Percentiles rank a stretch among this genome's conserved stretches.
These are phyloP conservation scores for Blumeriella jaapii DNA, from an alignment of 2,329 filamentous ascomycete species.

Conservation along the genomic window DNA sequence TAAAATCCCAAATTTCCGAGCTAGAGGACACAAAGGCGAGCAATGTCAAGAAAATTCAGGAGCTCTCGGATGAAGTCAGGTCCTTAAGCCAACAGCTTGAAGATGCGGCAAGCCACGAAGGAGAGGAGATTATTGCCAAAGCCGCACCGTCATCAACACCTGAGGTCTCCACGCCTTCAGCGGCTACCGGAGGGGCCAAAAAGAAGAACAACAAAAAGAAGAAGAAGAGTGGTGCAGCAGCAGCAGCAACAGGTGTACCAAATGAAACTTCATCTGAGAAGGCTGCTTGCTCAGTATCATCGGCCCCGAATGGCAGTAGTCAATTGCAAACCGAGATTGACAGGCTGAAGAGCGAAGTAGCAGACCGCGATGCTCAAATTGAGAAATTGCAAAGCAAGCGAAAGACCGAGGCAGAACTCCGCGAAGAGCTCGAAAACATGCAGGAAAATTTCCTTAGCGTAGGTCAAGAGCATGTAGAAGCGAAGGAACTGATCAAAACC, in stretches of 20 bases:
- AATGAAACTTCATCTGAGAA: slow-evolving; percentile 22
- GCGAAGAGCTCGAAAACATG: slow-evolving; percentile 77
- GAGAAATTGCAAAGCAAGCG: slow-evolving; percentile 58
- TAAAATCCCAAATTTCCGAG: slow-evolving; percentile 19
- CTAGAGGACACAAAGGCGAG: slow-evolving; percentile 13
- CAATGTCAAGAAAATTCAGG: slow-evolving; percentile 18
- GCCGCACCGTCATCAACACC: slow-evolving; percentile 11
- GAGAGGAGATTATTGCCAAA: slow-evolving; percentile 8
- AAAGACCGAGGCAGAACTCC: slow-evolving; percentile 64
- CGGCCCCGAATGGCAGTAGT: slow-evolving; percentile 10
- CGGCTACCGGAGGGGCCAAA: slow-evolving; percentile 39
- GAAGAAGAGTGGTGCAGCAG: slow-evolving; percentile 40
- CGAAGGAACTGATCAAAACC: slow-evolving; percentile 64
- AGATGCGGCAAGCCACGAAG: slow-evolving; percentile 10
- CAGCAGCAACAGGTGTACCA: slow-evolving; percentile 21
- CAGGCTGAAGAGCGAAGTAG: slow-evolving; percentile 22
- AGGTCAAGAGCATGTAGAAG: slow-evolving; percentile 73
- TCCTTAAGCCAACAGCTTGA: slow-evolving; percentile 13
- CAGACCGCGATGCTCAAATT: slow-evolving; percentile 49
- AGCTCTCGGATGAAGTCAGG: slow-evolving; percentile 17
- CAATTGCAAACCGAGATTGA: slow-evolving; percentile 23
- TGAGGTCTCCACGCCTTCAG: slow-evolving; percentile 31
- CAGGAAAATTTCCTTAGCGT: slow-evolving; percentile 69
- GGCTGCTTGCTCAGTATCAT: slow-evolving; percentile 6
- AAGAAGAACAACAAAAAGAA: slow-evolving; percentile 89